Conservation (phyloP, 2,329 filamentous ascomycete genomes). For the Aspergillus quadricinctus region DNA sequence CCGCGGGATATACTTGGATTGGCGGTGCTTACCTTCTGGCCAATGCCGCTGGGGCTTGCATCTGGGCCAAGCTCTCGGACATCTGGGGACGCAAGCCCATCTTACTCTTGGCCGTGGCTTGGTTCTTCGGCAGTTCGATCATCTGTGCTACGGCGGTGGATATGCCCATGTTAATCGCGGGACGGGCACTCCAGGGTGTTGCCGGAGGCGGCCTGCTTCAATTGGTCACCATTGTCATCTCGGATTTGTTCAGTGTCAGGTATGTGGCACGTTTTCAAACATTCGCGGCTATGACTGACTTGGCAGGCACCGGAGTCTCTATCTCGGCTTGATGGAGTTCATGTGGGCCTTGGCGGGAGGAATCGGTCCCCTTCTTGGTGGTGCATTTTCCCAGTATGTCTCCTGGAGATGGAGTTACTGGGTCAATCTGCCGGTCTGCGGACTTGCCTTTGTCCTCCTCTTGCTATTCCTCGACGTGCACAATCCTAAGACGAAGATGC, state of each 20-base stretch:
- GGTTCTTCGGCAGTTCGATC: slow-evolving; percentile 49
- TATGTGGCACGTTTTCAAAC: slow-evolving; percentile 6
- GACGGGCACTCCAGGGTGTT: slow-evolving; percentile 51
- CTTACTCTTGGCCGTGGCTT: slow-evolving; percentile 44
- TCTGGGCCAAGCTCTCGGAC: slow-evolving; percentile 57
- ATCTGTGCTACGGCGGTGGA: slow-evolving; percentile 46
- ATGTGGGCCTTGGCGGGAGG: slow-evolving; percentile 55
- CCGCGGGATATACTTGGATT: slow-evolving; percentile 71
- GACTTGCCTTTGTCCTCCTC: slow-evolving; percentile 46
- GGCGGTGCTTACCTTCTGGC: slow-evolving; percentile 67
- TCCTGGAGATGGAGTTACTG: slow-evolving; percentile 55
- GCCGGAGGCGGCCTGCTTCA: slow-evolving; percentile 52
- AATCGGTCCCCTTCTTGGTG: slow-evolving; percentile 51
- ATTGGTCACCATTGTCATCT: slow-evolving; percentile 51
- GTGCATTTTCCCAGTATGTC: slow-evolving; percentile 42
- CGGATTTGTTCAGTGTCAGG: slow-evolving; percentile 52
- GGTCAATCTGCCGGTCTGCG: slow-evolving; percentile 52
- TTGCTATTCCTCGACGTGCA: slow-evolving; percentile 52
- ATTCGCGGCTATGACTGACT: neutral
- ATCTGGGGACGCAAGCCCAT: slow-evolving; percentile 43
- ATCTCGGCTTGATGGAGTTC: slow-evolving; percentile 49
- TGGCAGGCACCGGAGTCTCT: slow-evolving; percentile 43
- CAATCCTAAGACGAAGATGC: slow-evolving; percentile 49
- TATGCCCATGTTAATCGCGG: slow-evolving; percentile 52
- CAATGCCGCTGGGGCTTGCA: slow-evolving; percentile 60